Base-by-base conservation (phyloP, 2,329 filamentous ascomycete species). In the Thyridium curvatum region DNA sequence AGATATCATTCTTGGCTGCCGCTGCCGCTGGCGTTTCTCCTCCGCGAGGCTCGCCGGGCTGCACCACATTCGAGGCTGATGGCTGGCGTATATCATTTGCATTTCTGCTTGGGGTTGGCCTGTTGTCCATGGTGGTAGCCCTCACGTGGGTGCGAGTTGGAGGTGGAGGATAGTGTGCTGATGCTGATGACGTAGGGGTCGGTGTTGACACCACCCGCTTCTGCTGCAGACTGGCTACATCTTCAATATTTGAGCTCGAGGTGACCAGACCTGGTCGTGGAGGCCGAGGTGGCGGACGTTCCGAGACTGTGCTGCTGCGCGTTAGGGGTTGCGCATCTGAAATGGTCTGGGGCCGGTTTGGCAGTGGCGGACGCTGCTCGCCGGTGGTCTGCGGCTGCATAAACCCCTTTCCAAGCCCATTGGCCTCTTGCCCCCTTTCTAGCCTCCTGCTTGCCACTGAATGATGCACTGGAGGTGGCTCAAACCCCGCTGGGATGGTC, bases 381-480 rank as follows among this genome's bases (percentile, higher is more conserved):
- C 63, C 65, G 2, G 62, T 64, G 9, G 55, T 45, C 34, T 71
- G 66, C 29, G 66, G 59, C 30, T 59, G 55, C 6, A 68, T 53
- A 5, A 61, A 45, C 4, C 54, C 57, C 41, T 57, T 67, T 8
- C 53, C 48, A 3, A 54, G 43, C 3, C 62, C 66, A 47, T 70
- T 68, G 8, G 50, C 44, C 15, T 71, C 69, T 4, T 60, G 51
- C 8, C 71, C 65, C 40, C 64, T 65, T 29, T 72, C 65, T 43
- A 62, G 62, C 38, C 68, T 64, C 46, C 60, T 69, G 17, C 45
- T 65, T 21, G 57, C 64, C 16, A 72, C 45, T 0, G 70, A 61
- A 43, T 66, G 72, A 48, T 79, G 77, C 4, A 71, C 46, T 1
- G 74, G 72, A 3, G 74, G 72, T 3, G 74, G 69, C 4, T 79